Evolutionary conservation across 768 basidiomycete genomes (phyloP), one percentile per base, ranked within the genome.

Genomic region (Leccinellum rugosiceps): DNA sequence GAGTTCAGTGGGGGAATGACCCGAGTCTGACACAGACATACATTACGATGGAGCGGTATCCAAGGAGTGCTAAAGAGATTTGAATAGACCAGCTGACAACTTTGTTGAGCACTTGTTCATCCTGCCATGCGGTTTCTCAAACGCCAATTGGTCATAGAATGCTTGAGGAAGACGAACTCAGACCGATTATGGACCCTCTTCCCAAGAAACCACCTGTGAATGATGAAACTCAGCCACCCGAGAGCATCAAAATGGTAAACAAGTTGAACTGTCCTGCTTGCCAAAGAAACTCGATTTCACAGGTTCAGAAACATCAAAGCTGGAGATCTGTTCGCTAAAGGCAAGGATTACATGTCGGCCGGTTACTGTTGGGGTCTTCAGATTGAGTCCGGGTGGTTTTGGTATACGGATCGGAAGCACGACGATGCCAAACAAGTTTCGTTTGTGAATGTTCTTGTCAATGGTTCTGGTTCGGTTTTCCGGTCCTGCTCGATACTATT

Each of bases 1-100:
- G 55, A 34, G 3, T 52, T 44, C 41, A 56, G 31, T 56, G 51
- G 56, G 56, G 56, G 3, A 57, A 57, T 21, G 51, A 57, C 30
- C 41, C 23, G 19, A 34, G 2, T 19, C 25, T 53, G 31, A 32
- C 25, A 19, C 50, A 57, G 6, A 19, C 5, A n/a, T 11, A 19
- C 25, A 53, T 9, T n/a, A 52, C 9, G 7, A 31, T 1, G 51
- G 51, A 21, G 26, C 19, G 3, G 3, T 26, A 3, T 56, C 55
- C 26, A 31, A 52, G 21, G 55, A 28, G 7, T 43, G 38, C 14
- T 56, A 25, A 25, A 3, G 25, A 25, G 25, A 51, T 51, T 21
- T 8, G 1, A 38, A 25, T 4, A 35, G 32, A 8, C 2, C 17
- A 6, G 32, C 6, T 17, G 49, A 50, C 6, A 1, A 32, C 15